Evolutionary conservation across 1,139 yeast genomes (phyloP).

Genomic region (Yamadazyma songkhlaensis): DNA sequence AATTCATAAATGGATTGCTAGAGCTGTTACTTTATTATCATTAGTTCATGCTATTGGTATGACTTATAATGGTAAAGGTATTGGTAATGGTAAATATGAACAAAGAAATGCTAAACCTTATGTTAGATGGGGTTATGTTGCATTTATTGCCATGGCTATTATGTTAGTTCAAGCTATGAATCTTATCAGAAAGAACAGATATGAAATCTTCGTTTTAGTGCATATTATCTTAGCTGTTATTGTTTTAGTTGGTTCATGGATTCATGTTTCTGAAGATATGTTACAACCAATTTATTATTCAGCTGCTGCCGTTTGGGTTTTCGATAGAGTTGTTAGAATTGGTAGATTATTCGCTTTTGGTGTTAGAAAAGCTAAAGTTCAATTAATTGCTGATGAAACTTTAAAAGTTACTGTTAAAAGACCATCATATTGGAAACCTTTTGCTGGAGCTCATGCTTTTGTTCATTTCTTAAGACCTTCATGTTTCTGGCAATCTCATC

Average conservation of each 20-base stretch:
- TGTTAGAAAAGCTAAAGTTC: conserved; percentile 44
- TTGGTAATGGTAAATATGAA: conserved; percentile 30
- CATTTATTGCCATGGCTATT: conserved; percentile 35
- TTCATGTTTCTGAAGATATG: conserved; percentile 48
- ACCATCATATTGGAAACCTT: conserved; percentile 39
- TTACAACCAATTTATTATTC: conserved; percentile 49
- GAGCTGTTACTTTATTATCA: conserved; percentile 42
- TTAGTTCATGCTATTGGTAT: conserved; percentile 53
- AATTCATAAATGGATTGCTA: conserved; percentile 66
- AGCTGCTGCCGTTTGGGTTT: conserved; percentile 61
- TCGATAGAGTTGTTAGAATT: conserved; percentile 55
- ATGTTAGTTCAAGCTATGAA: conserved; percentile 48
- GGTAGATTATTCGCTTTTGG: conserved; percentile 52
- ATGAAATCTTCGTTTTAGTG: conserved; percentile 59
- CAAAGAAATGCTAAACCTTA: conserved; percentile 36
- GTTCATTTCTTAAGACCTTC: conserved; percentile 38
- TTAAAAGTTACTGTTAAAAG: conserved; percentile 33
- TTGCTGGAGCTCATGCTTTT: conserved; percentile 39
- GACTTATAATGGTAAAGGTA: conserved; percentile 39
- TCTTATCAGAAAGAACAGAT: conserved; percentile 51
- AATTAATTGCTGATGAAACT: conserved; percentile 47
- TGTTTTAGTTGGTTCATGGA: conserved; percentile 58
- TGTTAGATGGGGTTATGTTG: conserved; percentile 56
- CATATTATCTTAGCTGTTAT: conserved; percentile 60
- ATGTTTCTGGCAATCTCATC: conserved; percentile 58